Evolutionary conservation across 495 filamentous ascomycete genomes (phyloP).

Genomic region (Rhypophila decipiens): DNA sequence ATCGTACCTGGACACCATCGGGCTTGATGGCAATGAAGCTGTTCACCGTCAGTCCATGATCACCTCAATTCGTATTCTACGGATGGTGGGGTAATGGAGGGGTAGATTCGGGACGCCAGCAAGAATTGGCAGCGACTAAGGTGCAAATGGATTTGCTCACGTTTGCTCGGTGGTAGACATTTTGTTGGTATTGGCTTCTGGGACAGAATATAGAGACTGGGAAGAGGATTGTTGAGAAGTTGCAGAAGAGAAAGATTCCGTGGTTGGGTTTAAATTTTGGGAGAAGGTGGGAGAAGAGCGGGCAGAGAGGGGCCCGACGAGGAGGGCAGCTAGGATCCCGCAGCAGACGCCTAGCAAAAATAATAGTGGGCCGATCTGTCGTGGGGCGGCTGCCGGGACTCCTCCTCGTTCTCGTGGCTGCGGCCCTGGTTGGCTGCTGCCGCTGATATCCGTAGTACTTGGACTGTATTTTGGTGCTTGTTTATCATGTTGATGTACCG

Average conservation of each 20-base stretch:
- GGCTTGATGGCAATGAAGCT: constrained; percentile 99
- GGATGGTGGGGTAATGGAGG: constrained; percentile 27
- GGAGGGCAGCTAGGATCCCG: constrained; percentile 13
- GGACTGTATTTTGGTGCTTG: no score
- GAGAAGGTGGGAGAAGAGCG: constrained; percentile 8
- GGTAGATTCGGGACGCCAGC: constrained; percentile 6
- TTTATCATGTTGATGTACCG: no score
- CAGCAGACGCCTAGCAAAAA: constrained; percentile 8
- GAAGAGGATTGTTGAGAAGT: constrained; percentile 32
- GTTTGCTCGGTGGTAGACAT: constrained; percentile 86
- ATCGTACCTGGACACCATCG: constrained; percentile 92
- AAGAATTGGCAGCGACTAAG: constrained; percentile 7
- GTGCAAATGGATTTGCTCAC: constrained; percentile 48
- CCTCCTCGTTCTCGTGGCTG: constrained; percentile 5
- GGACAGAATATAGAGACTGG: constrained; percentile 23
- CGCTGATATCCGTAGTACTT: not conserved
- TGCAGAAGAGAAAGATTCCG: constrained; percentile 2
- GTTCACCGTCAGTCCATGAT: constrained; percentile 42
- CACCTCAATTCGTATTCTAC: constrained; percentile 5
- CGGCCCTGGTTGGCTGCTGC: not conserved
- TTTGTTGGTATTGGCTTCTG: constrained; percentile 43
- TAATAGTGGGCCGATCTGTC: constrained; percentile 5
- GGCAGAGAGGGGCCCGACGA: constrained; percentile 16
- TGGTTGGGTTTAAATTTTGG: constrained; percentile 13
- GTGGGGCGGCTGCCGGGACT: constrained; percentile 4